phyloP scores from a whole-genome alignment of 2,329 filamentous ascomycete species.

The Lasiodiplodia sp. region DNA sequence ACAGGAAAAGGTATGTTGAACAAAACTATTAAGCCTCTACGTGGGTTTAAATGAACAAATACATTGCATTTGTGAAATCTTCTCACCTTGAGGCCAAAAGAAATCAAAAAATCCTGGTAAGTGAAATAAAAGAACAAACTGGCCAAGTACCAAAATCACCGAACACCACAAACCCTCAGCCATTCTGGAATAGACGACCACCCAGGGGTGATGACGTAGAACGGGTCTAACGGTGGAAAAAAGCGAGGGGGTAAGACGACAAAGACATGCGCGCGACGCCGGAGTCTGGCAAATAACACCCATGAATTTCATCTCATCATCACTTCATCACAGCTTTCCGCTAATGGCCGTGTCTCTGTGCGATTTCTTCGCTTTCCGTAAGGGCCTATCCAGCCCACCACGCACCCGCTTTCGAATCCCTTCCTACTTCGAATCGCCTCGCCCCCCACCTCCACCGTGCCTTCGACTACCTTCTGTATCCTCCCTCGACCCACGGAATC shows the following conservation, averaged over 20 bases:
- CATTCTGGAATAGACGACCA: not conserved
- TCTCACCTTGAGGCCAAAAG: not conserved
- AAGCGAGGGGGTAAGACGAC: not conserved
- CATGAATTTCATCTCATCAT: conserved; percentile 28
- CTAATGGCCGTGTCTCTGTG: conserved; percentile 21
- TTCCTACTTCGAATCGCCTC: not conserved
- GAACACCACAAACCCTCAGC: not conserved
- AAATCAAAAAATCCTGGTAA: not conserved
- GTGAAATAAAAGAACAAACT: not conserved
- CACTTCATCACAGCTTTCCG: conserved; percentile 27
- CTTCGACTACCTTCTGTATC: not conserved
- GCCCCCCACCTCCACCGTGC: not conserved
- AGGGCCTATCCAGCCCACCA: not conserved
- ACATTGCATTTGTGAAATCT: not conserved
- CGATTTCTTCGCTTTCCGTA: conserved; percentile 11
- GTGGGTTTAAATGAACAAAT: not conserved
- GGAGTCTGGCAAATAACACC: conserved; percentile 26
- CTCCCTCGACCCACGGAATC: not conserved
- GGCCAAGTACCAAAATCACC: conserved; percentile 13
- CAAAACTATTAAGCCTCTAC: not conserved
- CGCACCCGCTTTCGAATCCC: not conserved
- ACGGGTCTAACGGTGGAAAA: not conserved
- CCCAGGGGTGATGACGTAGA: not conserved
- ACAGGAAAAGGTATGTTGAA: not conserved
- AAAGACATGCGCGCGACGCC: conserved; percentile 20